Base-by-base conservation (phyloP, 1,284 basidiomycete genomes). In the Stygiomarasmius scandens region DNA sequence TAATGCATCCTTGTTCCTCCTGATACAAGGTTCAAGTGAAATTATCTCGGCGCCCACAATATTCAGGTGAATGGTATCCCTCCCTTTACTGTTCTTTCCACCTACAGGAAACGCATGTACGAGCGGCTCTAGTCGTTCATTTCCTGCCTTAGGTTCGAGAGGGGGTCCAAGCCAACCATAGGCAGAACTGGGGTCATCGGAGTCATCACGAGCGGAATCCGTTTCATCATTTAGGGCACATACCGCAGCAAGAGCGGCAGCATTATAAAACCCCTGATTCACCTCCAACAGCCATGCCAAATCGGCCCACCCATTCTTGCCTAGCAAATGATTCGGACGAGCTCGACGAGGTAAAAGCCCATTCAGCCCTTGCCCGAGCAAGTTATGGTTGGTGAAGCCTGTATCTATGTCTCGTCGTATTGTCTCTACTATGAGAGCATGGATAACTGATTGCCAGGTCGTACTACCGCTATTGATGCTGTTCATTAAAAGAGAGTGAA, bases 181-280 rank as follows among this genome's bases (percentile, higher is more conserved):
- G 2, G 52, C 54, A 9, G 43, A 34, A 0, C 54, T 56, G 1
- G 41, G 32, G 3, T 54, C 41, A 2, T 63, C 60, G n/a, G n/a
- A n/a, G n/a, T n/a, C n/a, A n/a, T n/a, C n/a, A n/a, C n/a, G n/a
- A n/a, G n/a, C n/a, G n/a, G n/a, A n/a, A n/a, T n/a, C n/a, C n/a
- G n/a, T n/a, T n/a, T n/a, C n/a, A n/a, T n/a, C n/a, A 0, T 56
- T 44, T 11, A 65, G 38, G 29, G 54, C 49, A 38, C 65, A 69
- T 0, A 63, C 53, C 3, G 67, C 64, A 22, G 67, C 65, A 4
- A 69, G 60, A 48, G 55, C 56, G 1, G 66, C 63, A 3, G 64
- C 55, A 43, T 69, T 69, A 47, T 67, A 69, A 46, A 66, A 69
- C 8, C 66, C 67, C 49, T 69, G 66, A 49, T 69, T 69, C 3